These are phyloP conservation scores for Drosera capensis DNA, from an alignment of 148 eudicot genomes.

Conservation along the genomic window DNA sequence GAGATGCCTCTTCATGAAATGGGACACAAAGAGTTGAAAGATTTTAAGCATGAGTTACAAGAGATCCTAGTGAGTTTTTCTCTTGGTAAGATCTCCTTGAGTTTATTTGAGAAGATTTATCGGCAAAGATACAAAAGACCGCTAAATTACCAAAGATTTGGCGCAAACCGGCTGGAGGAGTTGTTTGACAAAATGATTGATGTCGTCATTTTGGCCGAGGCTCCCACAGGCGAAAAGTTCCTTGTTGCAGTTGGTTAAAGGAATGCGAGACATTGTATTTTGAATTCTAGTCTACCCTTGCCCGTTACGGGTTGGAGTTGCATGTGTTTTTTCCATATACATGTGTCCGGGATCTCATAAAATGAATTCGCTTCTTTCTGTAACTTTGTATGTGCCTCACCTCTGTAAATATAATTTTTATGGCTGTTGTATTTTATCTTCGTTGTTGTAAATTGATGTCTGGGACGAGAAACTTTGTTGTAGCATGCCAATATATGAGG, in stretches of 20 bases:
- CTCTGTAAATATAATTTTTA: too few species aligned
- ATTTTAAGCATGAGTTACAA: slow-evolving; percentile 69
- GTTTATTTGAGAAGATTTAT: slow-evolving; percentile 60
- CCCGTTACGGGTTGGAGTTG: too few species aligned
- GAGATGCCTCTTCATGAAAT: slow-evolving; percentile 4
- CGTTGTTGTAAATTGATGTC: too few species aligned
- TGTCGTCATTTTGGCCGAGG: slow-evolving; percentile 54
- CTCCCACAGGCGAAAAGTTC: slow-evolving; percentile 54
- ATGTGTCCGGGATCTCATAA: too few species aligned
- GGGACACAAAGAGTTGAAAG: slow-evolving; percentile 22
- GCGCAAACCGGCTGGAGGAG: slow-evolving; percentile 55
- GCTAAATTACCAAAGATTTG: slow-evolving; percentile 45
- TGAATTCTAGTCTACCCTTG: too few species aligned
- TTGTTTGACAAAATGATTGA: slow-evolving; percentile 61
- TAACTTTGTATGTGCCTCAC: too few species aligned
- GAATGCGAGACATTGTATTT: too few species aligned
- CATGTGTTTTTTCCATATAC: too few species aligned
- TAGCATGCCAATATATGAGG: too few species aligned
- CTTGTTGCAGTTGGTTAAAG: slow-evolving; percentile 39
- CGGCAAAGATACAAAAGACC: slow-evolving; percentile 63
- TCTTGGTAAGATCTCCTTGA: slow-evolving; percentile 43
- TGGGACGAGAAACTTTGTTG: too few species aligned
- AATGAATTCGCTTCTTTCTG: too few species aligned
- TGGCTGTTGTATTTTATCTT: too few species aligned
- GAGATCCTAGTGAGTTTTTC: slow-evolving; percentile 83